Base-by-base conservation (phyloP, 2,329 filamentous ascomycete genomes). In the Penicillium sp. region DNA sequence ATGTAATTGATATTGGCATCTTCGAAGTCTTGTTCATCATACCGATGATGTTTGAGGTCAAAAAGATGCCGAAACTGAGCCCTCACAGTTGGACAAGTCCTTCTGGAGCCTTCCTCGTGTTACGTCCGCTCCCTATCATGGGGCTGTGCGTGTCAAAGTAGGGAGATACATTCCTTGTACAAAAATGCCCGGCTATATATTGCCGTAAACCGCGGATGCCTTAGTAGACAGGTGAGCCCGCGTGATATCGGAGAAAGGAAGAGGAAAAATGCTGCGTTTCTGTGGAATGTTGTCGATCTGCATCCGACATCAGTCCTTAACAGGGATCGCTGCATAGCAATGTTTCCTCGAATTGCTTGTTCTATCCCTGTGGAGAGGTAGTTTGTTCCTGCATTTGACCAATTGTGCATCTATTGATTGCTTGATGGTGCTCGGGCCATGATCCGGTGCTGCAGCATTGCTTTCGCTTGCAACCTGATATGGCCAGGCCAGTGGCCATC, bases 11-110 rank as follows among this genome's bases (percentile, higher is more conserved):
- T 9, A 6, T 46, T 50, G 71, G 71, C 71, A 72, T 63, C 59
- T 67, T 74, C 71, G 71, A 74, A 74, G 71, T 68, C 70, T 73
- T 64, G 67, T 73, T 57, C 56, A 60, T 71, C 69, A 64, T 60
- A 56, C 55, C 60, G 64, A 69, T 70, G 70, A 68, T 67, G 64
- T 64, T 69, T 64, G 71, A 73, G 71, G 71, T 74, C 71, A 74
- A 73, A 70, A 64, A 64, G 53, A 58, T 74, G 71, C 71, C 71
- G 53, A 74, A 33, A 73, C 54, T 55, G 58, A 72, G 54, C 56
- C 53, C 52, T 59, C 52, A 54, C 55, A 51, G 55, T 57, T 56
- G 55, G 59, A 64, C 57, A 51, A 46, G 53, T 62, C 54, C 51
- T 57, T 53, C 56, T 59, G 55, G 43, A 54, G 57, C 62, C 70